Base-by-base conservation (phyloP, 371 early-diverging fungal genomes). In the Neoconidiobolus thromboides region DNA sequence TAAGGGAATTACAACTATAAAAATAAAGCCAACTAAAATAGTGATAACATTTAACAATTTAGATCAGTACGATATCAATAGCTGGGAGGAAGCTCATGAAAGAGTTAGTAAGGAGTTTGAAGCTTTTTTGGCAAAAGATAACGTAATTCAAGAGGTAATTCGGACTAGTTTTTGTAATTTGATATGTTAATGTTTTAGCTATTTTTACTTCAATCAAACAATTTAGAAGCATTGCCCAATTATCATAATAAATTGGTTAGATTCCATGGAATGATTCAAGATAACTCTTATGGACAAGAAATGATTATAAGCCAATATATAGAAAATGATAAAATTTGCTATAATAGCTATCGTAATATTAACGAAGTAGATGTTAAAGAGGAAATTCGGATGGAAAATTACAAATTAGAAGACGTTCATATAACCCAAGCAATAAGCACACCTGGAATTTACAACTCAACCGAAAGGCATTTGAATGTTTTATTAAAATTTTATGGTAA, bases 221-320 rank as follows among this genome's bases (percentile, higher is more conserved):
- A 14, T 36, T n/a, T 51, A 6, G 52, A 5, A 38, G 26, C 14
- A 3, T 38, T 36, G 52, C 7, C 10, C 36, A 51, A 26, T 5
- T 38, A 36, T 5, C 26, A 71, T 60, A 68, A 77, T 60, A 67
- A 76, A 2, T 65, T 82, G 14, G 77, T 82, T 14, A 71, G 81
- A 4, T 79, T 82, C 60, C 70, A 78, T 55, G 77, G 79, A 65
- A 82, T 82, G 83, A 68, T 80, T 26, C 83, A 82, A 62, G 81
- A 82, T 60, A 78, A 40, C 15, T 57, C 43, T 15, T 57, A 15
- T 43, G 43, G 42, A 2, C 44, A 40, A 57, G 43, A 57, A 43
- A 44, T n/a, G 4, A n/a, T n/a, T 43, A n/a, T 43, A 40, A 43
- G 26, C 15, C 10, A 15, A 57, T 57, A 57, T 12, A 26, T 26